Evolutionary conservation across 768 basidiomycete species (phyloP), one percentile per base, ranked within the genome.

Genomic region (Suillus sp.): DNA sequence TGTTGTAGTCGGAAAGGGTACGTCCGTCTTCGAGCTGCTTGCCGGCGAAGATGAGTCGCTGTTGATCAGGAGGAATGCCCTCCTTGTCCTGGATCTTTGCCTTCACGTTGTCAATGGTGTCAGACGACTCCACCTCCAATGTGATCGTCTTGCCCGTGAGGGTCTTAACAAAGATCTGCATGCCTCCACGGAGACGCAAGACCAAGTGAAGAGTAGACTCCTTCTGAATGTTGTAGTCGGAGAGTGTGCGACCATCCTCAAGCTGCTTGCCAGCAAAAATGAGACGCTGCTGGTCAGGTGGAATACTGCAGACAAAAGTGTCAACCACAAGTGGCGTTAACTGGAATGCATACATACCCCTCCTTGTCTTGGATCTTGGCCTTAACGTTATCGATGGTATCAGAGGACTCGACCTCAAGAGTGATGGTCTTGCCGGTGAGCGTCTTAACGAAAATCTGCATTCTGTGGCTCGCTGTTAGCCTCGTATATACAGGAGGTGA

Each of bases 211-310:
- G 89, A 68, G 95, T 96, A 43, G 93, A 95, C 83, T 97, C 94
- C 85, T 96, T 96, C 81, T 96, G 95, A 77, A 97, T 95, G 83
- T 95, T 93, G 79, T 93, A 93, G 81, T 92, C 92, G 74, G 82
- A 88, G 65, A 93, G 87, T 63, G 91, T 96, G 75, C 94, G 90
- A 67, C 95, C 95, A 79, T 98, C 95, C 81, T 96, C 95, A 68
- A 98, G 89, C 80, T 96, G 95, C 82, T 97, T 96, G 71, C 95
- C 95, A 63, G 94, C 95, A 74, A 96, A 97, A 82, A 96, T 96
- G 78, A 96, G 79, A 70, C 95, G 92, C 80, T 96, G 93, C 78
- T 93, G 93, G 79, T 95, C 92, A 68, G 89, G 90, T 48, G 62
- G 59, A 25, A 62, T 61, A 60, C 62, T 60, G 30, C 32, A 58